Conservation (phyloP, 345 rosid genomes). For the Salix exigua region DNA sequence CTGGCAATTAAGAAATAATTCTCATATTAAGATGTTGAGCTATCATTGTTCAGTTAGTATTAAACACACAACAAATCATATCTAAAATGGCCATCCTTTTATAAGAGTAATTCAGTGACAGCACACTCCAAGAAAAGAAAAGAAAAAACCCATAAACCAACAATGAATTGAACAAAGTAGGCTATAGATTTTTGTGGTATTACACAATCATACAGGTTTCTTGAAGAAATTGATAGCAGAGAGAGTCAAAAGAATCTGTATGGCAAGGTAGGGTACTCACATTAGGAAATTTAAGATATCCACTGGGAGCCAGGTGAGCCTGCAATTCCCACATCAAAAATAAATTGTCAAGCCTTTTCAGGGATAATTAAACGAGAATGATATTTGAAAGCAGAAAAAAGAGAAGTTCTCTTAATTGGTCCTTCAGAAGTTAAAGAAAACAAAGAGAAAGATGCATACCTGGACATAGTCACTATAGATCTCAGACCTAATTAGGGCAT, state of each 20-base stretch:
- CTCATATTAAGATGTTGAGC: background rate
- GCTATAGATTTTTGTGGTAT: background rate
- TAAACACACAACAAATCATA: background rate
- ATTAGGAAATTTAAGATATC: slow-evolving; percentile 69
- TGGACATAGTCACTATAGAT: slow-evolving; percentile 76
- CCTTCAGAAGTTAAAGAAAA: background rate
- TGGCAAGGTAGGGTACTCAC: slow-evolving; percentile 37
- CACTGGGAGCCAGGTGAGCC: slow-evolving; percentile 82
- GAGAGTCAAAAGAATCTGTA: background rate
- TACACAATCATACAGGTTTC: background rate
- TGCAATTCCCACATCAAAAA: slow-evolving; percentile 28
- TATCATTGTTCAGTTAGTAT: background rate
- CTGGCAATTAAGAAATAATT: slow-evolving; percentile 23
- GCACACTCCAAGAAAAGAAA: background rate
- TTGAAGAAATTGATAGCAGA: background rate
- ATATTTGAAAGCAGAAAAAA: background rate
- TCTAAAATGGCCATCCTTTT: background rate
- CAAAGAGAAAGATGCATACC: slow-evolving; percentile 35
- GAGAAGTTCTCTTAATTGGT: background rate
- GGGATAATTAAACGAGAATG: background rate
- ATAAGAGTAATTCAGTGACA: background rate
- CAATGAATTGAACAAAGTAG: background rate
- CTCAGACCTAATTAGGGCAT: slow-evolving; percentile 53
- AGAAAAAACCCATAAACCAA: background rate
- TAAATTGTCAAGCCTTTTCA: slow-evolving; percentile 4